Evolutionary conservation across 371 early-diverging fungal species (phyloP).

Genomic region (Polyrhizophydium stewartii): DNA sequence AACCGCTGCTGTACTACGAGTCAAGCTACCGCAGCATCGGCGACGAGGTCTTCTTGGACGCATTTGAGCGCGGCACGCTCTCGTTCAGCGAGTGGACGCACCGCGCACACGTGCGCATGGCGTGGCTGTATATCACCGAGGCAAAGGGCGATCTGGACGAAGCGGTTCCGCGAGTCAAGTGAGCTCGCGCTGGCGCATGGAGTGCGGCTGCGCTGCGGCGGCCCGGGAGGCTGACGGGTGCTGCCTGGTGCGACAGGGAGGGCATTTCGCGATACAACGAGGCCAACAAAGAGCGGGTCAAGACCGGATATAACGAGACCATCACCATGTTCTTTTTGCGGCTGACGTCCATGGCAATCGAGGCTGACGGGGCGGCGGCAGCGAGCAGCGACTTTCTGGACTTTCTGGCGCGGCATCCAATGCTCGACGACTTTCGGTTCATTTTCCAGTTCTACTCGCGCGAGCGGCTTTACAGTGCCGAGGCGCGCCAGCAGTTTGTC

Average conservation of each 20-base stretch:
- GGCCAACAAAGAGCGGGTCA: slow-evolving; percentile 31
- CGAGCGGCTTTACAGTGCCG: slow-evolving; percentile 31
- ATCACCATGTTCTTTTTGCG: slow-evolving; percentile 55
- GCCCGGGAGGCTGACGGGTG: not conserved
- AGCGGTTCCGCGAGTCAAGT: slow-evolving; percentile 43
- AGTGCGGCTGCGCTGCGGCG: not conserved
- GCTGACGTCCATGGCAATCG: slow-evolving; percentile 41
- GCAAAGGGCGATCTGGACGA: slow-evolving; percentile 25
- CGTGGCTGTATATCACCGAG: slow-evolving; percentile 58
- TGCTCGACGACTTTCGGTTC: slow-evolving; percentile 33
- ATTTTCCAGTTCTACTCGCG: slow-evolving; percentile 50
- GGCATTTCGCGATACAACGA: slow-evolving; percentile 42
- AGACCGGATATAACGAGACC: slow-evolving; percentile 50
- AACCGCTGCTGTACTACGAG: slow-evolving; percentile 63
- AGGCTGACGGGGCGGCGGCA: slow-evolving; percentile 8
- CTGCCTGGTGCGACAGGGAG: slow-evolving; percentile 3
- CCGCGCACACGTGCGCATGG: slow-evolving; percentile 57
- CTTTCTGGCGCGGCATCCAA: slow-evolving; percentile 45
- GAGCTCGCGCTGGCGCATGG: slow-evolving; percentile 6
- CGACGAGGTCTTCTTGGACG: slow-evolving; percentile 41
- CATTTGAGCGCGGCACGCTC: slow-evolving; percentile 40
- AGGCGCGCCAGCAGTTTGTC: slow-evolving; percentile 33
- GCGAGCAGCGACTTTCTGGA: slow-evolving; percentile 44
- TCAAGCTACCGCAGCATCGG: slow-evolving; percentile 55
- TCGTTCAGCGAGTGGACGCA: slow-evolving; percentile 54